Conservation (phyloP, 2,329 filamentous ascomycete species). For the Atkinsonella hypoxylon region DNA sequence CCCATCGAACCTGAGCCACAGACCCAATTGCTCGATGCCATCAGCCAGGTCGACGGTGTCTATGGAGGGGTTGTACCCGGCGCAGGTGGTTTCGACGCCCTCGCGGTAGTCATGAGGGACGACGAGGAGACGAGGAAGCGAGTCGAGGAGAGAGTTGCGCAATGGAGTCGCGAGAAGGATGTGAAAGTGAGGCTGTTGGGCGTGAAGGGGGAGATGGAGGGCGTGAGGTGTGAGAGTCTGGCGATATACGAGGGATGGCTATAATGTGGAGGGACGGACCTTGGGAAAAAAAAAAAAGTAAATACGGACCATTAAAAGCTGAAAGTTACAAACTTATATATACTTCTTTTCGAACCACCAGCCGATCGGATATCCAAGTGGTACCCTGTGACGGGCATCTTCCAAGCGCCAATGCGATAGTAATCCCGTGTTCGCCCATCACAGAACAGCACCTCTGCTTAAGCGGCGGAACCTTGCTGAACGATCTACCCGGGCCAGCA, state of each 20-base stretch:
- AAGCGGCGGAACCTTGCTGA: no score
- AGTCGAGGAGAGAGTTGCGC: conserved; percentile 49
- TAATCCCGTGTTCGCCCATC: no score
- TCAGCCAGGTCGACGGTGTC: conserved; percentile 62
- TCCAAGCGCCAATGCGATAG: no score
- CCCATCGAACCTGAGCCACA: conserved; percentile 84
- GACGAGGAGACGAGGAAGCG: conserved; percentile 48
- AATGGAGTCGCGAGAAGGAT: conserved; percentile 50
- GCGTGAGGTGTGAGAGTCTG: conserved; percentile 37
- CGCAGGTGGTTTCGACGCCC: conserved; percentile 85
- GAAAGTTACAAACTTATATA: neutral
- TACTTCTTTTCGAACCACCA: no score
- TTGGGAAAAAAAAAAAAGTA: neutral
- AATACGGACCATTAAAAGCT: neutral
- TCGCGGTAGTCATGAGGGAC: conserved; percentile 69
- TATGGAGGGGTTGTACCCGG: conserved; percentile 88
- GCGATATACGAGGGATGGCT: conserved; percentile 34
- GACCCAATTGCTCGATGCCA: conserved; percentile 70
- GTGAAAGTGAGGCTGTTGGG: conserved; percentile 56
- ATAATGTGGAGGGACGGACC: conserved; percentile 5
- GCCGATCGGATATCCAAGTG: no score
- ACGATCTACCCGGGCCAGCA: no score
- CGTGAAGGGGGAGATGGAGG: conserved; percentile 63
- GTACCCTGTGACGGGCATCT: no score
- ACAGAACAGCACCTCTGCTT: no score